A percentile compares a stretch with the other conserved stretches of the same genome.
Evolutionary conservation across 352 stramenopile genomes (phyloP).

Genomic region (Phytophthora fragariae): DNA sequence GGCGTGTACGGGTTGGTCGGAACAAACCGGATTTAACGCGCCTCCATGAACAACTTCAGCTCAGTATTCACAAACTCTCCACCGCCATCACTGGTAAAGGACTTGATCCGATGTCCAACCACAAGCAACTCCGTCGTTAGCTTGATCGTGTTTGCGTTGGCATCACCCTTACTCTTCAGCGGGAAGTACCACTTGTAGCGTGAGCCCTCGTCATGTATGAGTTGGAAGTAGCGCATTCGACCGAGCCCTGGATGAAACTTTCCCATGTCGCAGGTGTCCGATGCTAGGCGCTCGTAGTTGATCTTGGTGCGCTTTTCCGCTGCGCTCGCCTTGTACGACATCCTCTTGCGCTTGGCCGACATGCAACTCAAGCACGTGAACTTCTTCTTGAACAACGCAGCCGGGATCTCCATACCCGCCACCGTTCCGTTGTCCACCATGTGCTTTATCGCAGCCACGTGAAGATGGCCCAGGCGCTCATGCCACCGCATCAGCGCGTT

Average conservation of each 20-base stretch:
- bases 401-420: not conserved
- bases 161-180: not conserved
- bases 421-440: not conserved
- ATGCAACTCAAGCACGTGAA: not conserved
- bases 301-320: not conserved
- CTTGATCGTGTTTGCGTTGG: not conserved
- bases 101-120: constrained; percentile 1
- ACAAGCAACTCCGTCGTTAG: constrained; percentile 6
- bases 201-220: not conserved
- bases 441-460: not conserved
- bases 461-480: not conserved
- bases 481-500: not conserved
- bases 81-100: constrained; percentile 13
- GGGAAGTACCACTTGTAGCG: not conserved
- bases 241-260: not conserved
- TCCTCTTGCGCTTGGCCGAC: not conserved
- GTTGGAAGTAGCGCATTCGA: not conserved
- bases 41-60: not conserved
- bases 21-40: constrained; percentile 8
- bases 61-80: constrained; percentile 12
- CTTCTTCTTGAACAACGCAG: not conserved
- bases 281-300: not conserved
- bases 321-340: not conserved
- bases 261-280: not conserved
- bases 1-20: constrained; percentile 13